phyloP scores from a whole-genome alignment of 768 basidiomycete species.

The Suillus luteus region DNA sequence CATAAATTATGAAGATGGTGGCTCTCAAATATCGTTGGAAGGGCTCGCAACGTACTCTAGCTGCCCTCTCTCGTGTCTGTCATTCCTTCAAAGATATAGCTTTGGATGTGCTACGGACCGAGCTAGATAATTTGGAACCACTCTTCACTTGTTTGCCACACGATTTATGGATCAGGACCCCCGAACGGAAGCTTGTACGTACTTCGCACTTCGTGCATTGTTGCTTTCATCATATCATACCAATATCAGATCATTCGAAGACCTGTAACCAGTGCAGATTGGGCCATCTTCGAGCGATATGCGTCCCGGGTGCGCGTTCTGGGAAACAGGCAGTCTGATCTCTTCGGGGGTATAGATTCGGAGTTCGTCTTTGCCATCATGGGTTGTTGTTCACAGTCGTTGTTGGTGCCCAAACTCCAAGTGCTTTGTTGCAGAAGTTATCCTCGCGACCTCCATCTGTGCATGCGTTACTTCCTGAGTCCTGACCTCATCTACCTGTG shows the following conservation, averaged over 20 bases:
- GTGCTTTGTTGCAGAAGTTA: background rate
- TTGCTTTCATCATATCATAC: background rate
- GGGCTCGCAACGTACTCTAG: background rate
- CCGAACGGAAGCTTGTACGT: background rate
- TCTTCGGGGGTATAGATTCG: background rate
- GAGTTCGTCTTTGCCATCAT: background rate
- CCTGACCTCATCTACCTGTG: background rate
- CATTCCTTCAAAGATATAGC: conserved; percentile 21
- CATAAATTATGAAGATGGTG: background rate
- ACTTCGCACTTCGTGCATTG: too few species aligned
- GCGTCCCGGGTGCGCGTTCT: background rate
- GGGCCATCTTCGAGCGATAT: background rate
- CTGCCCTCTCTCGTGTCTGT: conserved; percentile 5
- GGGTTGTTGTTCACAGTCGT: background rate
- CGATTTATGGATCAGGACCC: background rate
- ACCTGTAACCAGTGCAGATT: background rate
- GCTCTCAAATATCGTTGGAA: background rate
- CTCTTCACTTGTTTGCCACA: conserved; percentile 18
- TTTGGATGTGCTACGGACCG: conserved; percentile 16
- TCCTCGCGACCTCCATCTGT: background rate
- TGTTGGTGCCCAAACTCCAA: background rate
- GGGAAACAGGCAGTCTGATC: background rate
- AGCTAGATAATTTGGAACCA: conserved; percentile 19
- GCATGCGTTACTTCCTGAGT: background rate
- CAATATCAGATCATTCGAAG: background rate